A percentile compares a stretch with the other conserved stretches of the same genome.
Evolutionary conservation across 192 early-diverging fungal species (phyloP).

Genomic region (Mortierella antarctica): DNA sequence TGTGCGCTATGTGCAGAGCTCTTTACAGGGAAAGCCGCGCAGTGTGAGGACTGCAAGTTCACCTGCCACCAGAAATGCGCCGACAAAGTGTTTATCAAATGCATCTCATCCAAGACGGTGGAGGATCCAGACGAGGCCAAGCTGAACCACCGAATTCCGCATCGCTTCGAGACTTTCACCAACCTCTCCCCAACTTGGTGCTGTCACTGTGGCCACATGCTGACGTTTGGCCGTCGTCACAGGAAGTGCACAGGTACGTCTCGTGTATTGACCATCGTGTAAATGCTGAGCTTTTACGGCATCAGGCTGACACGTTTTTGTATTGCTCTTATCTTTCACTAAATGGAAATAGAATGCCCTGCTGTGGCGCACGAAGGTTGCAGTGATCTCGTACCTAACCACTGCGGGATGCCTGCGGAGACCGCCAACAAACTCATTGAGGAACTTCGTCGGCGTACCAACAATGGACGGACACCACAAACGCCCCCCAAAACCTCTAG

Average conservation of each 20-base stretch:
- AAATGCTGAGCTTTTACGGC: not conserved
- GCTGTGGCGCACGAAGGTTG: slow-evolving; percentile 87
- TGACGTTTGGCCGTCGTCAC: slow-evolving; percentile 79
- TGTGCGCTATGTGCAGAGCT: slow-evolving; percentile 97
- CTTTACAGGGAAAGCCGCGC: slow-evolving; percentile 88
- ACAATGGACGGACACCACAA: slow-evolving; percentile 20
- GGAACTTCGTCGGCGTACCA: slow-evolving; percentile 76
- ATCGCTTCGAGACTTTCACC: slow-evolving; percentile 89
- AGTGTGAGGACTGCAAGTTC: slow-evolving; percentile 96
- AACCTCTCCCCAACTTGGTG: slow-evolving; percentile 94
- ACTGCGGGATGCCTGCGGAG: slow-evolving; percentile 90
- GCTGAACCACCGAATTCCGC: slow-evolving; percentile 93
- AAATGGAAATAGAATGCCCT: slow-evolving; percentile 75
- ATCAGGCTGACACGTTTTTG: not conserved
- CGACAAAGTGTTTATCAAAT: slow-evolving; percentile 86
- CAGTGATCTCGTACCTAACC: slow-evolving; percentile 86
- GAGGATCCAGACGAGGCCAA: slow-evolving; percentile 75
- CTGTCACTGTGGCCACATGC: slow-evolving; percentile 97
- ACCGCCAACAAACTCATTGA: slow-evolving; percentile 87
- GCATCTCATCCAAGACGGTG: slow-evolving; percentile 75
- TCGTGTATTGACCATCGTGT: too few relatives aligned
- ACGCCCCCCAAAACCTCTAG: slow-evolving; percentile 30
- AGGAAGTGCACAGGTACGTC: slow-evolving; percentile 63
- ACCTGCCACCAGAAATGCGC: slow-evolving; percentile 95
- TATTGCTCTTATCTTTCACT: slow-evolving; percentile 4